Evolutionary conservation across 805 yeast species (phyloP).

Genomic region (Lachancea lanzarotensis): DNA sequence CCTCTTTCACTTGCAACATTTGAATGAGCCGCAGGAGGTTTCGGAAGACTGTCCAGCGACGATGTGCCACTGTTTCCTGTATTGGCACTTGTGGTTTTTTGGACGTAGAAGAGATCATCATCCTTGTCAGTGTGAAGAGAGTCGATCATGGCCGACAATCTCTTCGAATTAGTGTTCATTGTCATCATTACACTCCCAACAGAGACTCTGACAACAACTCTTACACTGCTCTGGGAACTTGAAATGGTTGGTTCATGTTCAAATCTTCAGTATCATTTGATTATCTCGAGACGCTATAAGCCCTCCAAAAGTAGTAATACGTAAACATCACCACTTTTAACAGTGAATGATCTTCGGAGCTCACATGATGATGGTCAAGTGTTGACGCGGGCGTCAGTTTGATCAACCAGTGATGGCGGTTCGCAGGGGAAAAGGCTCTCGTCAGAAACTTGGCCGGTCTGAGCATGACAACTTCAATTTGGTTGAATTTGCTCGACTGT

Average conservation of each 20-base stretch:
- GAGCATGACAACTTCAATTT: no score
- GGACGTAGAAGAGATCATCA: constrained; percentile 9
- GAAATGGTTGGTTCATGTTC: not conserved
- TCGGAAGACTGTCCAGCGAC: not conserved
- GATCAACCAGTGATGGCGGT: not conserved
- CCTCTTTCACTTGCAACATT: constrained; percentile 5
- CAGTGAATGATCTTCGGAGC: not conserved
- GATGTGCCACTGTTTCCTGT: not conserved
- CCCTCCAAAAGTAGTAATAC: constrained; percentile 4
- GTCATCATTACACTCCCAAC: not conserved
- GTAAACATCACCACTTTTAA: constrained; percentile 3
- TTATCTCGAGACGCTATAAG: not conserved
- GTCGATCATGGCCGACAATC: constrained; percentile 28
- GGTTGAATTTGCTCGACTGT: not conserved
- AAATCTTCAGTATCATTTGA: not conserved
- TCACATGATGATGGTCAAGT: not conserved
- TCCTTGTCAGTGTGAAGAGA: constrained; percentile 15
- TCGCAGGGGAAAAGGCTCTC: not conserved
- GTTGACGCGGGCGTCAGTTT: not conserved
- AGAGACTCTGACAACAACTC: no score
- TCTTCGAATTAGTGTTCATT: constrained; percentile 18
- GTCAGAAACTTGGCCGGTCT: no score
- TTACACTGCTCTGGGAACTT: no score
- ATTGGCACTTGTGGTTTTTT: constrained; percentile 1
- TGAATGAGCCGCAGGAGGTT: not conserved